Conservation (phyloP, 2,329 filamentous ascomycete species). For the Penicillium sp. region DNA sequence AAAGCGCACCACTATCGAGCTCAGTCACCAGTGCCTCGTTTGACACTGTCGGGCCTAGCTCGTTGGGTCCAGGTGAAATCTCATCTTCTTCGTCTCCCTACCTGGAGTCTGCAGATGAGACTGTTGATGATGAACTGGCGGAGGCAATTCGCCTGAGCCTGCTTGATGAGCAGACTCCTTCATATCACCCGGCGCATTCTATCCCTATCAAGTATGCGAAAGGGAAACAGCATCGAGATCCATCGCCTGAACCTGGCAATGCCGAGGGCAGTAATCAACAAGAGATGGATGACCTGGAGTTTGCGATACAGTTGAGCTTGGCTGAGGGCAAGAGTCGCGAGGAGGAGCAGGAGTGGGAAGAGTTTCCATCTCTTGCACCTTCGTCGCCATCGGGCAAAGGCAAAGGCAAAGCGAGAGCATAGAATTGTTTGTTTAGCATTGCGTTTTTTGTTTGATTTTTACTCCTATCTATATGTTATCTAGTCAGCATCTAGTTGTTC, state of each 20-base stretch:
- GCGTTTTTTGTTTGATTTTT: neutral
- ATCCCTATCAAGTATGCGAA: slow-evolving; percentile 42
- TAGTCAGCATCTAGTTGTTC: too few species aligned
- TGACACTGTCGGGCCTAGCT: slow-evolving; percentile 38
- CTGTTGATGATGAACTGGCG: slow-evolving; percentile 60
- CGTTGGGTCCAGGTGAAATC: slow-evolving; percentile 30
- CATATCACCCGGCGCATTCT: slow-evolving; percentile 21
- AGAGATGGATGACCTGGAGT: slow-evolving; percentile 61
- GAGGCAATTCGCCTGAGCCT: slow-evolving; percentile 62
- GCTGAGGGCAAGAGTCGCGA: slow-evolving; percentile 58
- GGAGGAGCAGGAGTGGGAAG: slow-evolving; percentile 27
- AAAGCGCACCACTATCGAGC: slow-evolving; percentile 36
- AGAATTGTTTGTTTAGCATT: slow-evolving; percentile 8
- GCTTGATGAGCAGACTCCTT: slow-evolving; percentile 33
- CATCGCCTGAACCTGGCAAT: slow-evolving; percentile 19
- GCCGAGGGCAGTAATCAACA: slow-evolving; percentile 43
- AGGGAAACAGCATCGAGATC: slow-evolving; percentile 19
- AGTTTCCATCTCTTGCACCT: slow-evolving; percentile 32
- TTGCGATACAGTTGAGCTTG: slow-evolving; percentile 63
- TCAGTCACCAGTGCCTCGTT: slow-evolving; percentile 44
- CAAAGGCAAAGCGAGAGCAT: slow-evolving; percentile 38
- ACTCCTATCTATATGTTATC: too few species aligned
- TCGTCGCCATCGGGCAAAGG: slow-evolving; percentile 29
- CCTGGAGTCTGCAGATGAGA: slow-evolving; percentile 47
- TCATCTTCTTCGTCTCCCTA: slow-evolving; percentile 41